Evolutionary conservation across 371 early-diverging fungal genomes (phyloP).

Genomic region (Lichtheimia hyalospora): DNA sequence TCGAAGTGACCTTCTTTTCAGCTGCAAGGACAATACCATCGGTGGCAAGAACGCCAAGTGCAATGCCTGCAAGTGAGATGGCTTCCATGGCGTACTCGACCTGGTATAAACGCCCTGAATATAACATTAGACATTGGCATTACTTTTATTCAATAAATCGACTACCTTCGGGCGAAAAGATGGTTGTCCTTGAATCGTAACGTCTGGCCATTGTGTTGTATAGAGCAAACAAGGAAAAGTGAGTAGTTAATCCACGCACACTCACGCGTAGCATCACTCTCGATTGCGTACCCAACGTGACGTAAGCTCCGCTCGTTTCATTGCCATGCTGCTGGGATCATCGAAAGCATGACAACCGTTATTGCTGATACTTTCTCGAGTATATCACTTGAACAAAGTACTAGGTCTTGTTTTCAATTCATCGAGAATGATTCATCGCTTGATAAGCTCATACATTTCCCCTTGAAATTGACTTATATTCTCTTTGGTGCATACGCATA

Average conservation of each 20-base stretch:
- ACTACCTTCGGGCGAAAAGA: conserved; percentile 97
- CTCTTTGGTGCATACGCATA: no score
- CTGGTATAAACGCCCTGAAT: conserved; percentile 96
- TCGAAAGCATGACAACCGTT: no score
- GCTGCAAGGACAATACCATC: conserved; percentile 98
- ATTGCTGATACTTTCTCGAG: no score
- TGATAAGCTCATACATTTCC: no score
- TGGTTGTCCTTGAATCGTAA: conserved; percentile 97
- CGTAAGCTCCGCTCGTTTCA: background rate
- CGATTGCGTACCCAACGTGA: conserved; percentile 1
- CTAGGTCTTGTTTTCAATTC: no score
- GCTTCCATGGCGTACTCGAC: conserved; percentile 99
- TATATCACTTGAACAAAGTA: no score
- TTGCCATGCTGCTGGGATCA: background rate
- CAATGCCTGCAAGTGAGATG: conserved; percentile 97
- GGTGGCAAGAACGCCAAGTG: conserved; percentile 89
- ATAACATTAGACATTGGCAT: background rate
- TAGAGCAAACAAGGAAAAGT: background rate
- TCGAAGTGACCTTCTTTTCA: conserved; percentile 94
- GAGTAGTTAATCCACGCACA: background rate
- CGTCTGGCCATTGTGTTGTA: conserved; percentile 78
- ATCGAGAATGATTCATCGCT: no score
- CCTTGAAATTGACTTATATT: no score
- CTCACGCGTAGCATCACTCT: background rate
- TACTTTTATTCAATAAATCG: background rate